These are phyloP conservation scores for Cyclotella choctawhatcheeana DNA, from an alignment of 108 stramenopile species.

Conservation along the genomic window DNA sequence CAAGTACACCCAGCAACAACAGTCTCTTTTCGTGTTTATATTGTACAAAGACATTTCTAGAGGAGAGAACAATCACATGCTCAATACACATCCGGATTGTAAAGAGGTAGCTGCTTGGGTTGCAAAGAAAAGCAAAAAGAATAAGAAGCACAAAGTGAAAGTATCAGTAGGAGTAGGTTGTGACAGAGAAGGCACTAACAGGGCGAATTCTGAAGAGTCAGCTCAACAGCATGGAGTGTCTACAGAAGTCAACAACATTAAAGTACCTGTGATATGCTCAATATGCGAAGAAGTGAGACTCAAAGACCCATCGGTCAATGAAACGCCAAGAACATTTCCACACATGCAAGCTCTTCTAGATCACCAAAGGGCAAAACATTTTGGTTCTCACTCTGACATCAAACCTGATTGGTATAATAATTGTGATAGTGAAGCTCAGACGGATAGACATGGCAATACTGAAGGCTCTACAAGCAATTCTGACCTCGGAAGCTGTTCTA, in stretches of 20 bases:
- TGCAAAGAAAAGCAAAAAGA: constrained; percentile 36
- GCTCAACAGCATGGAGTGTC: constrained; percentile 11
- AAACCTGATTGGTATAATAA: constrained; percentile 71
- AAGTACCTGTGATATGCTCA: constrained; percentile 13
- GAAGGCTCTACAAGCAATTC: not conserved
- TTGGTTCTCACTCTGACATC: constrained; percentile 62
- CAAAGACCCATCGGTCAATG: not conserved
- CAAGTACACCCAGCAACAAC: not conserved
- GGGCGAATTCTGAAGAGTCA: not conserved
- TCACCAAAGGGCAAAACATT: constrained; percentile 78
- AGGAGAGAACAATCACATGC: constrained; percentile 76
- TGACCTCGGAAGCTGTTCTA: constrained; percentile 12
- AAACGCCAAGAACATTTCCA: constrained; percentile 50
- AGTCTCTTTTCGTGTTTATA: constrained; percentile 8
- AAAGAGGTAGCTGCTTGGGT: constrained; percentile 39
- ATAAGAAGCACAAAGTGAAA: constrained; percentile 45
- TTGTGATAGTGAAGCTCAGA: constrained; percentile 1
- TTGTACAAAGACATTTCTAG: constrained; percentile 68
- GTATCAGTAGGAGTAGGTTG: constrained; percentile 10
- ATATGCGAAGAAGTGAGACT: constrained; percentile 20
- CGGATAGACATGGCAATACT: not conserved
- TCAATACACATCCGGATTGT: constrained; percentile 43
- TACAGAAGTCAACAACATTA: too few species aligned
- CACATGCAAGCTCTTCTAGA: constrained; percentile 64
- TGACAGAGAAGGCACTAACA: not conserved